Evolutionary conservation across 2,329 filamentous ascomycete genomes (phyloP).

Genomic region (Colletotrichum lupini): DNA sequence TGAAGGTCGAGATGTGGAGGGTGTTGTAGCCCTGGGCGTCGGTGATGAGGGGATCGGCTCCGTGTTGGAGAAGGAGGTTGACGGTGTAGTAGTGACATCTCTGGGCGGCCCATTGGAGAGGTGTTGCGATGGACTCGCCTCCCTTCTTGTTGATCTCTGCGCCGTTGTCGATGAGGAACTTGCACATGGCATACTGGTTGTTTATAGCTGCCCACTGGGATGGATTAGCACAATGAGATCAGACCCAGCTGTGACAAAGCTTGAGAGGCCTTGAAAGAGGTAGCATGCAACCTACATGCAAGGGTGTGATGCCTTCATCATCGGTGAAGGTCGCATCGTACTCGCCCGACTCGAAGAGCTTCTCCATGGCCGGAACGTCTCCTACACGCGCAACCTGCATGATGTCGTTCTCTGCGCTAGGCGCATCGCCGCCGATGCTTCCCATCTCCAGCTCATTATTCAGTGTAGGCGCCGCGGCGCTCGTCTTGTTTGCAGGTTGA

Average conservation of each 20-base stretch:
- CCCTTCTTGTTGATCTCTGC: constrained; percentile 96
- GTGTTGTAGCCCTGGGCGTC: constrained; percentile 99
- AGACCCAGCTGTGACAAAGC: neutral
- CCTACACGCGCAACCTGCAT: constrained; percentile 95
- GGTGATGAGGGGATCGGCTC: constrained; percentile 90
- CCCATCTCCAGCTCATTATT: constrained; percentile 69
- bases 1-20: constrained; percentile 95
- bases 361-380: constrained; percentile 87
- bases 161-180: constrained; percentile 86
- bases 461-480: constrained; percentile 64
- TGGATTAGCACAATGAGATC: constrained; percentile 35
- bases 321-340: constrained; percentile 87
- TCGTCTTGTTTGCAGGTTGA: constrained; percentile 66
- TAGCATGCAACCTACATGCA: constrained; percentile 76
- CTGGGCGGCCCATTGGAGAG: constrained; percentile 97
- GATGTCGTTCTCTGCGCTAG: constrained; percentile 76
- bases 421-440: constrained; percentile 54
- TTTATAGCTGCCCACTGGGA: constrained; percentile 97
- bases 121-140: constrained; percentile 93
- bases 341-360: constrained; percentile 85
- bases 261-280: neutral
- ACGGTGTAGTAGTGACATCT: constrained; percentile 97
- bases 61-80: constrained; percentile 88
- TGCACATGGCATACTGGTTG: constrained; percentile 97
- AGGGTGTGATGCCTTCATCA: constrained; percentile 91